Percentiles rank a stretch among this genome's conserved stretches.
Evolutionary conservation across 2,329 filamentous ascomycete genomes (phyloP).

Genomic region (Cercospora canescens): DNA sequence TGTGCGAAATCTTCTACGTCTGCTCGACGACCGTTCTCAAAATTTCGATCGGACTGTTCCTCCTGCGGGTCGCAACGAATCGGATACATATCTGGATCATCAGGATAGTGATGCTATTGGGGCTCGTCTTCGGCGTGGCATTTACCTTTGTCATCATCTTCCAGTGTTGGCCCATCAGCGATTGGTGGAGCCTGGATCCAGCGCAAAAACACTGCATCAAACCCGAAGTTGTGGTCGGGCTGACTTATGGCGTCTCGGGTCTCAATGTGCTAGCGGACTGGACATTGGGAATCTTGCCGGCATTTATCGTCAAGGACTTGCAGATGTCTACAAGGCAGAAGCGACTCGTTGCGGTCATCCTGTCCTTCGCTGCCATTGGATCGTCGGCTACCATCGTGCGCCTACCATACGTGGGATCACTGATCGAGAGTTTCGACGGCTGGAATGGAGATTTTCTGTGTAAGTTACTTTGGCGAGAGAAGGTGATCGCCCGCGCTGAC

Average conservation of each 20-base stretch:
- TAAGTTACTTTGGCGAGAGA: slow-evolving; percentile 17
- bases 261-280: slow-evolving; percentile 45
- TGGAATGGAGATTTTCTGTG: slow-evolving; percentile 45
- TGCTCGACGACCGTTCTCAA: slow-evolving; percentile 51
- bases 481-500: not conserved
- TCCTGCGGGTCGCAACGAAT: slow-evolving; percentile 53
- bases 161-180: slow-evolving; percentile 54
- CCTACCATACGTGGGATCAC: slow-evolving; percentile 43
- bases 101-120: slow-evolving; percentile 48
- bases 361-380: slow-evolving; percentile 48
- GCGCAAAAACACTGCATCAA: slow-evolving; percentile 44
- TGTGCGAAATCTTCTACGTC: slow-evolving; percentile 58
- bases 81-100: slow-evolving; percentile 49
- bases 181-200: slow-evolving; percentile 52
- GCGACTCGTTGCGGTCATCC: slow-evolving; percentile 39
- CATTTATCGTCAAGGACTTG: slow-evolving; percentile 44
- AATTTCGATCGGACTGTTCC: slow-evolving; percentile 55
- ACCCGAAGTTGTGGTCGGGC: slow-evolving; percentile 49
- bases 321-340: slow-evolving; percentile 43
- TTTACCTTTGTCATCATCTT: slow-evolving; percentile 55
- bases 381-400: slow-evolving; percentile 54
- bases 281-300: slow-evolving; percentile 42
- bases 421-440: slow-evolving; percentile 36
- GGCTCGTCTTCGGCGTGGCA: slow-evolving; percentile 46
- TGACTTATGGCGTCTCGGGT: slow-evolving; percentile 34